Evolutionary conservation across 352 stramenopile genomes (phyloP), one percentile per base, ranked within the genome.

Genomic region (Globisporangium heterothallicum): DNA sequence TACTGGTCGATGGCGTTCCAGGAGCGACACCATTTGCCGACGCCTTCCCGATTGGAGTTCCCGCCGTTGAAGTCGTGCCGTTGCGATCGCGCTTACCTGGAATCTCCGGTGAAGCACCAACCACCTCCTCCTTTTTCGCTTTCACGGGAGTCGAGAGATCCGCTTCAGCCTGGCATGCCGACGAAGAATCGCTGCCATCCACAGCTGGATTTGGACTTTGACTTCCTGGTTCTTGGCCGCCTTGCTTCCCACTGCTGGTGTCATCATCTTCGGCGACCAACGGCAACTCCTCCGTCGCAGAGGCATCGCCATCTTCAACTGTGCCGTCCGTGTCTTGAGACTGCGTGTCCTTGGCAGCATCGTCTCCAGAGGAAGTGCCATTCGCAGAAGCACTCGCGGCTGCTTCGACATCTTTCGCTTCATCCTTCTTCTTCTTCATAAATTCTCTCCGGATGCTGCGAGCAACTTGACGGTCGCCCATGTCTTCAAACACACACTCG

Each of bases 361-460:
- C 76, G 56, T 89, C 76, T 18, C 64, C 52, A 7, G 73, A 80
- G 27, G 63, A 68, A 8, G 58, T 41, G 36, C 41, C 29, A 25
- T 43, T 43, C 2, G 64, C 64, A 22, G 62, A 74, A 19, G 64
- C 68, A 30, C 61, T 61, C 18, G 56, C 64, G 27, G 66, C 64
- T 19, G 61, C 58, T 35, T 86, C 78, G 8, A 66, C 66, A 8
- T 80, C 78, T 43, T 85, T 79, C 49, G 90, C 84, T 22, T 95
- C 81, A 32, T 92, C 83, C 35, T 92, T 93, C 59, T 92, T 94
- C 63, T 89, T 90, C 42, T 84, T 88, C 55, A 93, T 74, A 42
- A 80, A 78, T 36, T 94, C 84, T 50, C 79, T 74, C 56, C 84
- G 83, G 14, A 68, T 21, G 9, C 64, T 68, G 7, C 84, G 82